A percentile compares a stretch with the other conserved stretches of the same genome.
These are phyloP conservation scores for Moelleriella libera DNA, from an alignment of 2,329 filamentous ascomycete genomes.

Conservation along the genomic window DNA sequence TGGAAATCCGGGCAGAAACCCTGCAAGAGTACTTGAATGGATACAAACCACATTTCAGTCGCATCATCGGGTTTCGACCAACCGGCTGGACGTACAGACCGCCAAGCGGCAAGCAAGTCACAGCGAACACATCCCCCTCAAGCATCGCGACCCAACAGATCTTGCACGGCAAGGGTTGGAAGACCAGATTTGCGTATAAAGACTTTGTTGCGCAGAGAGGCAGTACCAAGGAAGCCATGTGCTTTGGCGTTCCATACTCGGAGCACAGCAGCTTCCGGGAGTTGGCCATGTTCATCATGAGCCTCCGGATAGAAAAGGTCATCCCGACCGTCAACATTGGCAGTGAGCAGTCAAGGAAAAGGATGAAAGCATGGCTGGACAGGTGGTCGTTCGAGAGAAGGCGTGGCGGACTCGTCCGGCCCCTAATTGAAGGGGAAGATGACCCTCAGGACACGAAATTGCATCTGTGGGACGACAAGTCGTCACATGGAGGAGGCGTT, in stretches of 20 bases:
- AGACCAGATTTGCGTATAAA: conserved; percentile 52
- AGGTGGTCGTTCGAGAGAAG: conserved; percentile 45
- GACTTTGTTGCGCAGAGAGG: conserved; percentile 75
- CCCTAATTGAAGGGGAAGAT: conserved; percentile 25
- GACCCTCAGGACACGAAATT: conserved; percentile 13
- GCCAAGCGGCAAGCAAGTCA: conserved; percentile 38
- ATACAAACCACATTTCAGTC: conserved; percentile 69
- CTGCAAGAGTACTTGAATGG: conserved; percentile 75
- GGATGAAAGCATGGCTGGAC: conserved; percentile 53
- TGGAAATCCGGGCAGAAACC: conserved; percentile 86
- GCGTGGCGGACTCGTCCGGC: conserved; percentile 35
- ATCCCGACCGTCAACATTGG: conserved; percentile 85
- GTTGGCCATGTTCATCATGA: conserved; percentile 84
- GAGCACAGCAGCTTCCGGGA: conserved; percentile 95
- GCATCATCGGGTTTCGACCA: conserved; percentile 81
- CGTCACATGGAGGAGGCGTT: conserved; percentile 20
- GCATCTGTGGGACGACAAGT: conserved; percentile 24
- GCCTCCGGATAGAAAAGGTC: conserved; percentile 72
- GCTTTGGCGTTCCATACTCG: conserved; percentile 88
- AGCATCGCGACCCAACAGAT: conserved; percentile 34
- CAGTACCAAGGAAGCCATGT: conserved; percentile 67
- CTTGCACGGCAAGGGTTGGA: conserved; percentile 54
- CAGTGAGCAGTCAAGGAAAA: conserved; percentile 38
- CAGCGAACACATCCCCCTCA: conserved; percentile 34
- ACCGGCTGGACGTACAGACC: conserved; percentile 90